These are phyloP conservation scores for Phytophthora chlamydospora DNA, from an alignment of 352 stramenopile genomes.

Conservation along the genomic window DNA sequence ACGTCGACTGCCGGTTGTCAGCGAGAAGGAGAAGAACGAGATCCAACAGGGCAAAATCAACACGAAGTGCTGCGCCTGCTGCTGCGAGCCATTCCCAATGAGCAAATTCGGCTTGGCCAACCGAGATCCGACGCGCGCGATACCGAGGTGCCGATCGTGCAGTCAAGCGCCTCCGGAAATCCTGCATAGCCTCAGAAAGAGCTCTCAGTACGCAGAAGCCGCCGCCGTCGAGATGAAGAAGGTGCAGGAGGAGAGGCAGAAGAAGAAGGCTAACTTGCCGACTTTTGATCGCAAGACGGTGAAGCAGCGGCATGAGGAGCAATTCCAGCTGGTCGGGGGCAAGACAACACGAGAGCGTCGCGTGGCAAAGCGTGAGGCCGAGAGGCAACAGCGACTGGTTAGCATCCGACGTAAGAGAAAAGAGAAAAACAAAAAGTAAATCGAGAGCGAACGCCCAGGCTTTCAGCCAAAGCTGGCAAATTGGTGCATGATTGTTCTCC, in stretches of 20 bases:
- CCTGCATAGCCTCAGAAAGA: background rate
- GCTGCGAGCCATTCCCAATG: constrained; percentile 4
- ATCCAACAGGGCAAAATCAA: constrained; percentile 7
- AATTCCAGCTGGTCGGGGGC: constrained; percentile 11
- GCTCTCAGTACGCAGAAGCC: constrained; percentile 6
- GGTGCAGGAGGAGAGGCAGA: background rate
- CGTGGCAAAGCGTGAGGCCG: constrained; percentile 1
- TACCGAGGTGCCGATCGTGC: constrained; percentile 22
- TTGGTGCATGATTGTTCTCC: too few species aligned
- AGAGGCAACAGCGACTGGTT: constrained; percentile 10
- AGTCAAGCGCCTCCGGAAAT: constrained; percentile 10
- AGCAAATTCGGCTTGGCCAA: constrained; percentile 14
- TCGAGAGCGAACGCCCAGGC: background rate
- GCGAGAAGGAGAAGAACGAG: background rate
- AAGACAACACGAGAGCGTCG: constrained; percentile 20
- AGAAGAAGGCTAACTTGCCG: constrained; percentile 1
- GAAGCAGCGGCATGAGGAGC: constrained; percentile 22
- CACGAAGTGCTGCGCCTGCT: constrained; percentile 17
- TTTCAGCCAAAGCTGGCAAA: background rate
- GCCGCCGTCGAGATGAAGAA: constrained; percentile 6
- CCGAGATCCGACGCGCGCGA: background rate
- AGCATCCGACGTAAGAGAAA: background rate
- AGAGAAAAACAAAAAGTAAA: constrained; percentile 5
- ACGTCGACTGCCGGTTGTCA: constrained; percentile 13
- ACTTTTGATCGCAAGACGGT: constrained; percentile 19